phyloP scores from a whole-genome alignment of 305 asterid genomes.

The Solanum hybrid region DNA sequence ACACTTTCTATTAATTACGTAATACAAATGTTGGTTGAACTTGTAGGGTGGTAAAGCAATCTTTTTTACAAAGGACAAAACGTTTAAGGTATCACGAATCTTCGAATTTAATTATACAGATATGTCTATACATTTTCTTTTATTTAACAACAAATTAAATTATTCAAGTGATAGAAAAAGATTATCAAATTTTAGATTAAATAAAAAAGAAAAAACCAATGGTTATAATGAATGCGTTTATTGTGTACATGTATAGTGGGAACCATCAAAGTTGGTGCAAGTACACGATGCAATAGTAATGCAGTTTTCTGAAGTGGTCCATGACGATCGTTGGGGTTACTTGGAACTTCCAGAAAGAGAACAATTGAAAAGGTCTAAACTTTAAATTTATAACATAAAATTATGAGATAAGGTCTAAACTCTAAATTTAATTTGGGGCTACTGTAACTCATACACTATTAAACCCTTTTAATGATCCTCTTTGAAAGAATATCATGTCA shows the following conservation, averaged over 20 bases:
- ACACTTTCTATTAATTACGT: background rate
- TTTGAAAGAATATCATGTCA: background rate
- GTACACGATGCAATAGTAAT: slow-evolving; percentile 4
- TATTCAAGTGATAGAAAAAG: background rate
- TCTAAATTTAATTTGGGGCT: background rate
- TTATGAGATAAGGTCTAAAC: background rate
- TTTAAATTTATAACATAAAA: background rate
- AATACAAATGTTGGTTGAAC: background rate
- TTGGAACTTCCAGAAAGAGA: background rate
- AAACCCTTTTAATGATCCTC: background rate
- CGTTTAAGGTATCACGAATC: slow-evolving; percentile 11
- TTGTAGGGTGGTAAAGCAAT: slow-evolving; percentile 18
- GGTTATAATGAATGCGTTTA: background rate
- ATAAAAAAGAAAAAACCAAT: background rate
- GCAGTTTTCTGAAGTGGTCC: background rate
- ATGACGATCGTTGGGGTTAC: slow-evolving; percentile 3
- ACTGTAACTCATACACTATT: background rate
- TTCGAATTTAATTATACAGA: background rate
- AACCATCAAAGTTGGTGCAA: slow-evolving; percentile 8
- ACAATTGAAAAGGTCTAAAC: background rate
- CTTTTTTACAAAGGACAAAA: slow-evolving; percentile 5
- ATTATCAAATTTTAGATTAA: background rate
- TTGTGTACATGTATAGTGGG: slow-evolving; percentile 7
- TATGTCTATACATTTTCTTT: background rate
- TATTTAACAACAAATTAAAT: background rate